These are phyloP conservation scores for Wakefieldia striispora DNA, from an alignment of 768 basidiomycete species.

Conservation along the genomic window DNA sequence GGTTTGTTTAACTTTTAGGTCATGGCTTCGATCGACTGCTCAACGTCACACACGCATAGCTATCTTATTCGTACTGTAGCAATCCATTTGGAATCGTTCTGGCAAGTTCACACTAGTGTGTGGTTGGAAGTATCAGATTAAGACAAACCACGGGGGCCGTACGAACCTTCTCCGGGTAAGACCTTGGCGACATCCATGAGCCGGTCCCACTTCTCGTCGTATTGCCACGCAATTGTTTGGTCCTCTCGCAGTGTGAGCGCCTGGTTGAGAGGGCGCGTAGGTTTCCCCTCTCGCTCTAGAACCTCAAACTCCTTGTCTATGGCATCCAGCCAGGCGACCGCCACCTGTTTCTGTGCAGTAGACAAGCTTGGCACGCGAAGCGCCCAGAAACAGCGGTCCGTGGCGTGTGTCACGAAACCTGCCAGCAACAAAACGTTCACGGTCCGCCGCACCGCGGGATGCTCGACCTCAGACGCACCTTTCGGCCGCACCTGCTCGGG, in stretches of 20 bases:
- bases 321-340: conserved; percentile 54
- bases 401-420: conserved; percentile 73
- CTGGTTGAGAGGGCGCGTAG: conserved; percentile 33
- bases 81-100: background rate
- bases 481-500: conserved; percentile 55
- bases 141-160: background rate
- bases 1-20: background rate
- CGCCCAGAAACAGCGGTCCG: conserved; percentile 63
- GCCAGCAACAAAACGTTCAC: conserved; percentile 1
- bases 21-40: background rate
- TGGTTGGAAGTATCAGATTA: background rate
- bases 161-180: conserved; percentile 26
- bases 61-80: conserved; percentile 6
- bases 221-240: conserved; percentile 50
- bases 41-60: background rate
- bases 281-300: conserved; percentile 36
- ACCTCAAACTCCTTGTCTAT: conserved; percentile 44
- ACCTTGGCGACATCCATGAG: conserved; percentile 39
- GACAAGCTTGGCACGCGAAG: conserved; percentile 51
- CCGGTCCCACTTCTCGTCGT: conserved; percentile 54
- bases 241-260: conserved; percentile 53
- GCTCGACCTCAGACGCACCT: conserved; percentile 38
- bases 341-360: conserved; percentile 43
- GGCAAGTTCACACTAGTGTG: background rate
- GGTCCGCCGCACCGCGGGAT: background rate